phyloP scores from a whole-genome alignment of 768 basidiomycete genomes.

The Amanita fuliginea region DNA sequence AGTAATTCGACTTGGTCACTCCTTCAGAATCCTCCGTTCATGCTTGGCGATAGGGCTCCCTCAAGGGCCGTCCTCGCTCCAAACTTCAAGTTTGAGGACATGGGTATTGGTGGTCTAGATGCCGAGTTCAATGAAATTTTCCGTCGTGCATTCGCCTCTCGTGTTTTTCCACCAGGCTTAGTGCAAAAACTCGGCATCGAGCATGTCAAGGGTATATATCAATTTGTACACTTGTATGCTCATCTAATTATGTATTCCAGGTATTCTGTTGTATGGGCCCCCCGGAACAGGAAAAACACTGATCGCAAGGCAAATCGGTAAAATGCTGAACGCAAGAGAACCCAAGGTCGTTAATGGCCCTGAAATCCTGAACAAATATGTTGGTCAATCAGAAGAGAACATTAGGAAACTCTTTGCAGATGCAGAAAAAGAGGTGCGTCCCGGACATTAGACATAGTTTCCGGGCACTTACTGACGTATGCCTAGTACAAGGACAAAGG shows the following conservation, averaged over 20 bases:
- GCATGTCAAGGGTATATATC: conserved; percentile 85
- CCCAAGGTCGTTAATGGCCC: conserved; percentile 99
- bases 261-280: conserved; percentile 90
- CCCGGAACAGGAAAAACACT: conserved; percentile 98
- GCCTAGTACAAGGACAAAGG: conserved; percentile 90
- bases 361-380: conserved; percentile 94
- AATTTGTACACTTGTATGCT: not conserved
- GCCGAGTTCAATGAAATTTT: conserved; percentile 93
- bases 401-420: conserved; percentile 96
- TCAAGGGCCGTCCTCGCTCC: conserved; percentile 94
- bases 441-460: not conserved
- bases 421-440: conserved; percentile 84
- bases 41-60: conserved; percentile 44
- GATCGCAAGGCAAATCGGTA: conserved; percentile 96
- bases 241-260: conserved; percentile 22
- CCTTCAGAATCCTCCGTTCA: not conserved
- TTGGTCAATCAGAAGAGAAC: conserved; percentile 96
- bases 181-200: conserved; percentile 98
- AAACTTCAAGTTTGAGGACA: conserved; percentile 99
- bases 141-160: conserved; percentile 94
- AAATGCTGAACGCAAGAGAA: conserved; percentile 96
- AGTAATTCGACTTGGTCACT: conserved; percentile 33
- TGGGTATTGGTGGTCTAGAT: conserved; percentile 98
- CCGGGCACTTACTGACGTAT: not conserved
- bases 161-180: conserved; percentile 94